phyloP scores from a whole-genome alignment of 129 eudicot genomes.

The Chrysanthemum seticuspe region DNA sequence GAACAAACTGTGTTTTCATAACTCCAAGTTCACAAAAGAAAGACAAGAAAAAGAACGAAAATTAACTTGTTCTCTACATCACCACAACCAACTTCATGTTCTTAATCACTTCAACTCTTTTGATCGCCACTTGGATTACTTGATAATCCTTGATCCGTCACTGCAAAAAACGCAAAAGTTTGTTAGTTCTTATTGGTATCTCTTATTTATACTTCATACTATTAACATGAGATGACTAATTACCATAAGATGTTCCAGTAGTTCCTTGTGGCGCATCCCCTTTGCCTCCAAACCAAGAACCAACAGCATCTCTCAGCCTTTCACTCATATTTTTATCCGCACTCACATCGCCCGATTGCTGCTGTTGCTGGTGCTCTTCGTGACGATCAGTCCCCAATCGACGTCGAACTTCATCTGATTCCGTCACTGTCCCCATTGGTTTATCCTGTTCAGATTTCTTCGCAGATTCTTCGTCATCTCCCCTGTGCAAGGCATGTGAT shows the following conservation, averaged over 20 bases:
- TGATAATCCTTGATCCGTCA: slow-evolving; percentile 35
- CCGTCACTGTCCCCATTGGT: slow-evolving; percentile 59
- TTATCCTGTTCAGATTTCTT: slow-evolving; percentile 16
- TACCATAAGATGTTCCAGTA: slow-evolving; percentile 39
- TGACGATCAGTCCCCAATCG: slow-evolving; percentile 45
- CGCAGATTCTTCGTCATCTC: slow-evolving; percentile 21
- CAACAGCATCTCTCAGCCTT: slow-evolving; percentile 46
- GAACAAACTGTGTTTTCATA: no score
- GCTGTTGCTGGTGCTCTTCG: slow-evolving; percentile 20
- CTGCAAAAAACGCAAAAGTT: slow-evolving; percentile 8
- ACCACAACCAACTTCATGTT: background rate
- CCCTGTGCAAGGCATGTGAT: slow-evolving; percentile 39
- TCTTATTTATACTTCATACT: background rate
- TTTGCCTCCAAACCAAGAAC: slow-evolving; percentile 56
- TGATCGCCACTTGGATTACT: slow-evolving; percentile 14
- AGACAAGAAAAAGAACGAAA: no score
- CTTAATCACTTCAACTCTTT: background rate
- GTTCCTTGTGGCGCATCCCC: slow-evolving; percentile 41
- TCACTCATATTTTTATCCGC: slow-evolving; percentile 44
- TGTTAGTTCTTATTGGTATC: background rate
- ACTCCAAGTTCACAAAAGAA: background rate
- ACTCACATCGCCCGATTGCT: slow-evolving; percentile 32
- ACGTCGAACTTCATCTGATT: slow-evolving; percentile 53
- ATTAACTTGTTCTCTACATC: no score
- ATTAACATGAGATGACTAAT: background rate